Evolutionary conservation across 257 asterid species (phyloP).

Genomic region (Petunia axillaris): DNA sequence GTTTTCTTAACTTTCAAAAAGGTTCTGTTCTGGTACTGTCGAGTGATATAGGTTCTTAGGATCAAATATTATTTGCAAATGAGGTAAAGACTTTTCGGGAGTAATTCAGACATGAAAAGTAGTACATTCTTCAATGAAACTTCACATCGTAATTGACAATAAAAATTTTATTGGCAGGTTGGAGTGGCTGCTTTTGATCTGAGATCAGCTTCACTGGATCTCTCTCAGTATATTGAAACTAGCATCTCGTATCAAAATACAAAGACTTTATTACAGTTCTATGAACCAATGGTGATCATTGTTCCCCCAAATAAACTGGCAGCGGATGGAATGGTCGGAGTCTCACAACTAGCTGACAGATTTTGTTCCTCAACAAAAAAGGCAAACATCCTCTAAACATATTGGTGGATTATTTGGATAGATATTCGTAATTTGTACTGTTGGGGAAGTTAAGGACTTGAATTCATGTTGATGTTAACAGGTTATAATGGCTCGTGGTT

Average conservation of each 20-base stretch:
- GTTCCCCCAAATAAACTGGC: constrained; percentile 88
- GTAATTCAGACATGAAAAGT: not conserved
- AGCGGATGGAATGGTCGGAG: constrained; percentile 94
- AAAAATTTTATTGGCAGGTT: constrained; percentile 51
- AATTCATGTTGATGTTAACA: constrained; percentile 44
- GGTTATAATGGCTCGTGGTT: constrained; percentile 81
- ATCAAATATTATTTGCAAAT: not conserved
- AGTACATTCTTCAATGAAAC: not conserved
- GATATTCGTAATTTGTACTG: not conserved
- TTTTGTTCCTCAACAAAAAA: constrained; percentile 70
- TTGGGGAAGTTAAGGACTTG: constrained; percentile 27
- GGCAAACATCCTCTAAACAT: constrained; percentile 41
- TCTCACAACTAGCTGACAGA: constrained; percentile 82
- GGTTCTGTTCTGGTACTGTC: not conserved
- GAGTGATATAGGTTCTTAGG: not conserved
- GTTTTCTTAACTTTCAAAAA: constrained; percentile 4
- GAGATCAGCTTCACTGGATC: constrained; percentile 95
- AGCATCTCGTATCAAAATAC: constrained; percentile 95
- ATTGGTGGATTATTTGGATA: constrained; percentile 9
- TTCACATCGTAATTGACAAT: constrained; percentile 10
- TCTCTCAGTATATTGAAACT: constrained; percentile 94
- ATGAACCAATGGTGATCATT: constrained; percentile 82
- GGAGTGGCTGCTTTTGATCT: constrained; percentile 97
- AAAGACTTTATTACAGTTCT: constrained; percentile 84
- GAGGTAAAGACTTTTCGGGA: not conserved